Conservation (phyloP, 108 stramenopile genomes). For the Pinguiococcus pyrenoidosus region DNA sequence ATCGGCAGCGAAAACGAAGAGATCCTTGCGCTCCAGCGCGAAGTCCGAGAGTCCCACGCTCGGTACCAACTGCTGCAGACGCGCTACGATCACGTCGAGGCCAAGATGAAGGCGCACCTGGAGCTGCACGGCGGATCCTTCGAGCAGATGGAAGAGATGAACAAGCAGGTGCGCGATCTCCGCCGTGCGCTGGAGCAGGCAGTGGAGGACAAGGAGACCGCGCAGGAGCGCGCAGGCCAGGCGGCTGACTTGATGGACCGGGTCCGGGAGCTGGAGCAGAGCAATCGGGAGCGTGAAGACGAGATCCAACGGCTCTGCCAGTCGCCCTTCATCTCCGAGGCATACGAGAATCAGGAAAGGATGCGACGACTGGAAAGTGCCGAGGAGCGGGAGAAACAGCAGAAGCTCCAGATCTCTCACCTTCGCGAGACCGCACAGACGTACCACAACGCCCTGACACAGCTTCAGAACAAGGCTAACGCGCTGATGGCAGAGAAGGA, state of each 20-base stretch:
- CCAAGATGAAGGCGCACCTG: slow-evolving; percentile 28
- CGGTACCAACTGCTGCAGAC: slow-evolving; percentile 12
- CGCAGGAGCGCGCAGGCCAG: not conserved
- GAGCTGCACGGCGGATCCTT: slow-evolving; percentile 33
- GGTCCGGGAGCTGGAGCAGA: slow-evolving; percentile 10
- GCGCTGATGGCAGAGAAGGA: slow-evolving; percentile 31
- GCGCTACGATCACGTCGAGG: slow-evolving; percentile 37
- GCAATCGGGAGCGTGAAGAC: slow-evolving; percentile 7
- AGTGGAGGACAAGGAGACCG: slow-evolving; percentile 3
- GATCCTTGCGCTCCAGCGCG: slow-evolving; percentile 12
- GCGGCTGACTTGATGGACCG: not conserved
- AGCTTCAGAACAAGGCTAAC: slow-evolving; percentile 38
- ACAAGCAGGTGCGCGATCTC: slow-evolving; percentile 24
- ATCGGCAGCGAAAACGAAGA: slow-evolving; percentile 2
- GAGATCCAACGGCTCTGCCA: not conserved
- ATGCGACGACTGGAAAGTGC: not conserved
- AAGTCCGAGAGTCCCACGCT: slow-evolving; percentile 20
- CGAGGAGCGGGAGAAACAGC: slow-evolving; percentile 5
- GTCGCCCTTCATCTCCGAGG: slow-evolving; percentile 8
- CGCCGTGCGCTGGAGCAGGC: slow-evolving; percentile 4
- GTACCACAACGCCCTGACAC: slow-evolving; percentile 30
- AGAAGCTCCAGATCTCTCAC: slow-evolving; percentile 34
- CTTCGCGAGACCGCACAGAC: slow-evolving; percentile 43
- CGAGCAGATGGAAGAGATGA: slow-evolving; percentile 38
- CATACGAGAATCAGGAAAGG: not conserved